Base-by-base conservation (phyloP, 2,329 filamentous ascomycete genomes). In the Madurella mycetomatis region DNA sequence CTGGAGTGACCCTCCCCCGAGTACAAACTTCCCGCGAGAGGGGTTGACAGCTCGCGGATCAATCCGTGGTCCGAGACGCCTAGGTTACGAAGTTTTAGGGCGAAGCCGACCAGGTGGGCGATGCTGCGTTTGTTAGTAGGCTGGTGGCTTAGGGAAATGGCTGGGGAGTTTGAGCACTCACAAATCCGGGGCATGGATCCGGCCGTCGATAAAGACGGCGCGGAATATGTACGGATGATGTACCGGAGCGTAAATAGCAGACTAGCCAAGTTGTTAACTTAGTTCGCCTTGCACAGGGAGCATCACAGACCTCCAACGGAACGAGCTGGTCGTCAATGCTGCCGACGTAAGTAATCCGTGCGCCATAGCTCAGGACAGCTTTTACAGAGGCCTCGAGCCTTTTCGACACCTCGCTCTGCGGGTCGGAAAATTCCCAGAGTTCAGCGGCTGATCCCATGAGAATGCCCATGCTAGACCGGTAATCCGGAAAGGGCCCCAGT, bases 271-370 rank as follows among this genome's bases (percentile, higher is more conserved):
- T 5, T 15, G 34, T 37, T 37, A 37, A 15, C 13, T 37, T 37
- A 15, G 34, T 9, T 37, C 4, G 34, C 2, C 11, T 37, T 37
- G 11, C 9, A 37, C 34, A 4, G 34, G 11, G 4, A 15, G 11
- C 9, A 15, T 9, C 11, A 64, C 74, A 66, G 70, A 88, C 87
- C 77, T 96, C 92, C 67, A 99, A 77, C 4, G 92, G 92, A 13
- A 99, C 92, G 2, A 99, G 78, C 70, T 99, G 94, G 70, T 99
- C 94, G 68, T 99, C 94, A 49, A 99, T 95, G 70, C 92, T 96
- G 51, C 92, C 92, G 55, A 95, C 80, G 68, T 92, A 96, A 0
- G 91, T 88, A 47, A 97, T 83, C 41, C 90, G 83, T 13, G 89
- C 89, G 12, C 92, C 91, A 64, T 90, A 87, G 15, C 85, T 80